Evolutionary conservation across 352 stramenopile species (phyloP).

Genomic region (Pythium pectinolyticum): DNA sequence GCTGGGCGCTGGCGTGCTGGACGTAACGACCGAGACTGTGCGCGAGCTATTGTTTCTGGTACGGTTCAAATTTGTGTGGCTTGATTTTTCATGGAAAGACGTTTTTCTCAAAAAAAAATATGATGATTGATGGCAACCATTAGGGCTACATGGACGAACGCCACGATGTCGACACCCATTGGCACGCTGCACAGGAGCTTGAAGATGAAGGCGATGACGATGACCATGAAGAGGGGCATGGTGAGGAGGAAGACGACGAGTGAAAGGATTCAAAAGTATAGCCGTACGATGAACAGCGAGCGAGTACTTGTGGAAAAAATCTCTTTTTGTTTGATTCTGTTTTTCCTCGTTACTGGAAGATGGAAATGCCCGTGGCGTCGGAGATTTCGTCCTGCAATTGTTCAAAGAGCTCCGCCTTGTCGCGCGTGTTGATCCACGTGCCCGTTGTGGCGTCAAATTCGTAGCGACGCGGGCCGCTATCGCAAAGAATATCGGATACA

Average conservation of each 20-base stretch:
- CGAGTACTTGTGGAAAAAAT: too few species aligned
- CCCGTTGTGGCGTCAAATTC: constrained; percentile 71
- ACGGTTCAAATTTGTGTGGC: constrained; percentile 25
- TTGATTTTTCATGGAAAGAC: background rate
- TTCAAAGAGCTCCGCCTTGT: constrained; percentile 71
- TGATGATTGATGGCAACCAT: background rate
- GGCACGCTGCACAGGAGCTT: background rate
- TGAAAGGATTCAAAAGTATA: background rate
- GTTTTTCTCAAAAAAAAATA: too few species aligned
- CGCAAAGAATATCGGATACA: background rate
- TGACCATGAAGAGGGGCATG: constrained; percentile 40
- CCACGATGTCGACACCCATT: constrained; percentile 63
- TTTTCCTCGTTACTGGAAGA: constrained; percentile 47
- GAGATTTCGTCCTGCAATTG: constrained; percentile 77
- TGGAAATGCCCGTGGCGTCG: constrained; percentile 77
- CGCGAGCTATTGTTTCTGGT: constrained; percentile 71
- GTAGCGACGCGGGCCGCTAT: constrained; percentile 88
- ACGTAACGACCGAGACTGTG: constrained; percentile 58
- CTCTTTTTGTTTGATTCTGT: background rate
- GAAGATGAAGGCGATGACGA: constrained; percentile 40
- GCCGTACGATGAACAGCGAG: background rate
- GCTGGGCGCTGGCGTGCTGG: constrained; percentile 52
- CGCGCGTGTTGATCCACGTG: constrained; percentile 84
- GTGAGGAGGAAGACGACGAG: constrained; percentile 17
- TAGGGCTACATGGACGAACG: constrained; percentile 79